Percentiles rank a stretch among this genome's conserved stretches.
Evolutionary conservation across 2,329 filamentous ascomycete genomes (phyloP).

Genomic region (Fusarium hostae): DNA sequence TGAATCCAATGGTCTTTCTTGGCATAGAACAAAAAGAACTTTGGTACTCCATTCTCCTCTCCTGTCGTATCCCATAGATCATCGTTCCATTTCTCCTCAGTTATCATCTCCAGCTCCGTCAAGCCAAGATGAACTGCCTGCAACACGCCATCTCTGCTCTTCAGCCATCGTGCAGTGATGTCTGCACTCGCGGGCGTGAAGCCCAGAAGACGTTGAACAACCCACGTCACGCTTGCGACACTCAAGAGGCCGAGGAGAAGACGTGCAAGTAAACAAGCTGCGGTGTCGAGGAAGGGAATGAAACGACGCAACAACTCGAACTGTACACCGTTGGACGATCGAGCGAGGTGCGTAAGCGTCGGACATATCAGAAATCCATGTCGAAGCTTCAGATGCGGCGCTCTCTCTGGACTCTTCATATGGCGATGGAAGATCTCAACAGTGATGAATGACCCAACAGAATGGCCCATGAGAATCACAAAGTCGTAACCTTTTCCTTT

Average conservation of each 20-base stretch:
- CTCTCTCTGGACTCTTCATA: conserved; percentile 50
- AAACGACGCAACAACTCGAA: conserved; percentile 51
- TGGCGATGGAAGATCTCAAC: conserved; percentile 74
- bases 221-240: conserved; percentile 51
- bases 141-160: conserved; percentile 66
- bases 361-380: conserved; percentile 77
- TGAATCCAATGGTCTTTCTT: conserved; percentile 72
- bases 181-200: conserved; percentile 61
- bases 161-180: conserved; percentile 65
- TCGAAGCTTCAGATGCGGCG: conserved; percentile 55
- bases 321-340: conserved; percentile 68
- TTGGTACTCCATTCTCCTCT: conserved; percentile 49
- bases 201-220: conserved; percentile 57
- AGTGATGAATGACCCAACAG: conserved; percentile 77
- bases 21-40: conserved; percentile 70
- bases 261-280: conserved; percentile 55
- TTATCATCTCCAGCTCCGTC: conserved; percentile 69
- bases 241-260: conserved; percentile 58
- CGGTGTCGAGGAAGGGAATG: conserved; percentile 54
- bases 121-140: conserved; percentile 69
- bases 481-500: conserved; percentile 60
- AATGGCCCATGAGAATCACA: conserved; percentile 78
- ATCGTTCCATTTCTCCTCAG: conserved; percentile 68
- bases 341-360: conserved; percentile 76
- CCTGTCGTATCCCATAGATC: conserved; percentile 64